Evolutionary conservation across 139 green algal genomes (phyloP), one percentile per base, ranked within the genome.

Genomic region (Raphidocelis subcapitata): DNA sequence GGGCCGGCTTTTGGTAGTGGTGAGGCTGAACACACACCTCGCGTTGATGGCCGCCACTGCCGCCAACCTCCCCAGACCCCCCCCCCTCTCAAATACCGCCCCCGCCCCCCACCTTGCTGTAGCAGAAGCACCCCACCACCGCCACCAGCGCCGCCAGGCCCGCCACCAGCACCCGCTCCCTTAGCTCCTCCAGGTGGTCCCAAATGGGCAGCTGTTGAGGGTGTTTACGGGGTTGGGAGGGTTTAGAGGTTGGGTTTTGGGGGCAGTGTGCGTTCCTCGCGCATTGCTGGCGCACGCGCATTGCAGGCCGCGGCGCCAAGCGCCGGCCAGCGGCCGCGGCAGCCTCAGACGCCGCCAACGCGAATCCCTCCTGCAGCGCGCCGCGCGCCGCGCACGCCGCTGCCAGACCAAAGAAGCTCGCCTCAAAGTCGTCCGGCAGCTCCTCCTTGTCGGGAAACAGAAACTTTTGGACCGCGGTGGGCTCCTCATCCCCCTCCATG

Each of bases 161-260:
- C 1, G 74, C 85, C 20, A 97, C 81, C 23, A 97, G 52, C 23
- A 98, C 88, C 3, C 94, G 83, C 73, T 97, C 89, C 0, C 94
- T 75, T 67, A 99, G 85, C 85, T 99, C 95, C 59, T 97, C 93
- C 16, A 98, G 75, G 82, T 98, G 94, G 80, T 99, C 96, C 95
- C 95, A 98, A 31, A 99, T 96, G 3, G 89, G 89, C 94, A 98
- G 97, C 61, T 85, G 37, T 31, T 65, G 23, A 55, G 15, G 32
- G 60, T 28, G 32, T 12, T 8, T 21, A 12, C 55, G n/a, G 14
- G 55, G 8, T 32, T 14, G 55, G 55, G 14, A 36, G 16, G 59
- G 29, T 5, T 33, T 15, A 36, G 29, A 8, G 16, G 21, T 8
- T 4, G 10, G 47, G 52, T 24, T 60, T 3, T 24, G 2, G 47